phyloP scores from a whole-genome alignment of 768 basidiomycete genomes.

The Russula dissimulans region DNA sequence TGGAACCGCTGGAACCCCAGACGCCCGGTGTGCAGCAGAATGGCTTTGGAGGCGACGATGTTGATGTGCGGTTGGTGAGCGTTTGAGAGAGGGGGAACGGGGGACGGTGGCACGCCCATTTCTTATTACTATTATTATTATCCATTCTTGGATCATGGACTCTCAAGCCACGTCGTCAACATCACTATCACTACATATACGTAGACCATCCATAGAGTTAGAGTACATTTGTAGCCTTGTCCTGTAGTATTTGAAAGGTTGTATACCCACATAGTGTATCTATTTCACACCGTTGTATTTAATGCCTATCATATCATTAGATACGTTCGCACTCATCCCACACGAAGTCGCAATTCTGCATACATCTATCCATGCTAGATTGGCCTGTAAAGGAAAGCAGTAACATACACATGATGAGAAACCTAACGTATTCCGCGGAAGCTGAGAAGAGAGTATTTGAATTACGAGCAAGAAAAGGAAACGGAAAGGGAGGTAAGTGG shows the following conservation, averaged over 20 bases:
- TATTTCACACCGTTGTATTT: background rate
- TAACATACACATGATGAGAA: background rate
- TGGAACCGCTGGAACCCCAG: slow-evolving; percentile 26
- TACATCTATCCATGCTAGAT: background rate
- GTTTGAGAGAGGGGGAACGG: background rate
- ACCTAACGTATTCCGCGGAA: background rate
- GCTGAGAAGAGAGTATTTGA: background rate
- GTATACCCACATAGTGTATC: background rate
- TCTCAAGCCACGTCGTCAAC: background rate
- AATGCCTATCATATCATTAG: background rate
- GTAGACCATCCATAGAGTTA: background rate
- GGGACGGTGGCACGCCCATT: background rate
- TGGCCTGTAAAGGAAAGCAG: background rate
- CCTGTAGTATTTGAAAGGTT: background rate
- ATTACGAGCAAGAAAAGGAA: background rate
- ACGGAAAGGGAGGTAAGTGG: background rate
- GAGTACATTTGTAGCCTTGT: background rate
- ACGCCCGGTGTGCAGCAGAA: slow-evolving; percentile 7
- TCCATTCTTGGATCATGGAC: background rate
- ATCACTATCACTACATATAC: background rate
- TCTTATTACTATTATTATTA: background rate
- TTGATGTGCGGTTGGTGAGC: slow-evolving; percentile 2
- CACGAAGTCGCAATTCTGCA: background rate
- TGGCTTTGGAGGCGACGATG: slow-evolving; percentile 12
- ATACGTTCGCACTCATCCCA: background rate